Evolutionary conservation across 192 early-diverging fungal genomes (phyloP).

Genomic region (Coemansia asiatica): DNA sequence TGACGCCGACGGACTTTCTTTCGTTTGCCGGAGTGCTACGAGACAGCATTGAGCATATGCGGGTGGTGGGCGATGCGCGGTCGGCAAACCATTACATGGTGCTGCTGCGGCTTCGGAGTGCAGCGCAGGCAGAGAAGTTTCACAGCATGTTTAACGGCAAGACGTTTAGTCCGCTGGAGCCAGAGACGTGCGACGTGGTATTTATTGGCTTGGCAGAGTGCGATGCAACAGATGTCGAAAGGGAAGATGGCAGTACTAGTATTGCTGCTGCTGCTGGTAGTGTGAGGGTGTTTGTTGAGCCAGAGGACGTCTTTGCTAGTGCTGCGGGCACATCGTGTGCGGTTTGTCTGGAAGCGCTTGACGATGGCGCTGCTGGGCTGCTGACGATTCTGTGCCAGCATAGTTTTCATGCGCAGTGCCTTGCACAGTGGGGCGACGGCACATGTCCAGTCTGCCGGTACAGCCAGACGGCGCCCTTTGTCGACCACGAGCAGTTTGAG

Average conservation of each 20-base stretch:
- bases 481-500: slow-evolving; percentile 38
- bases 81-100: slow-evolving; percentile 88
- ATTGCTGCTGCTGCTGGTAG: slow-evolving; percentile 12
- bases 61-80: slow-evolving; percentile 70
- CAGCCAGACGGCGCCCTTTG: slow-evolving; percentile 56
- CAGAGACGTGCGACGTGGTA: slow-evolving; percentile 80
- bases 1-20: slow-evolving; percentile 88
- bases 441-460: slow-evolving; percentile 93
- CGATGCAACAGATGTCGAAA: slow-evolving; percentile 53
- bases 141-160: slow-evolving; percentile 79
- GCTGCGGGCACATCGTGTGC: slow-evolving; percentile 90
- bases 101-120: slow-evolving; percentile 73
- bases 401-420: slow-evolving; percentile 90
- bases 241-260: too few relatives aligned
- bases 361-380: slow-evolving; percentile 82
- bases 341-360: slow-evolving; percentile 95
- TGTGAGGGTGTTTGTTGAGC: neutral
- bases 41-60: slow-evolving; percentile 71
- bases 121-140: slow-evolving; percentile 64
- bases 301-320: neutral
- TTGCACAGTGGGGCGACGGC: slow-evolving; percentile 88
- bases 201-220: slow-evolving; percentile 73
- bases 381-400: slow-evolving; percentile 94
- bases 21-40: slow-evolving; percentile 74
- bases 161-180: slow-evolving; percentile 84